Conservation (phyloP, 106 monocot species). For the Dioscorea dumetorum region DNA sequence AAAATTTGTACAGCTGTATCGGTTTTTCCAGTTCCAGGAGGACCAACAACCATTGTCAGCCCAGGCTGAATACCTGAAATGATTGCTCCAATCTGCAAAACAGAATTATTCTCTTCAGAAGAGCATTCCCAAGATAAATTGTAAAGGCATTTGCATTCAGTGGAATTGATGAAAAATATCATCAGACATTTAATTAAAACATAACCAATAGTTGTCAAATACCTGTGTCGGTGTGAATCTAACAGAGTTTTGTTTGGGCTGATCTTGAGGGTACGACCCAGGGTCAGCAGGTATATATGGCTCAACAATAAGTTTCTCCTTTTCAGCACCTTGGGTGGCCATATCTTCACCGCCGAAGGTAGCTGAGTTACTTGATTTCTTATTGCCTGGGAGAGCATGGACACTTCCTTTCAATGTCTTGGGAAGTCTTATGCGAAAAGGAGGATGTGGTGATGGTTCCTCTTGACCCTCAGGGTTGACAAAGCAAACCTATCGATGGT, state of each 20-base stretch:
- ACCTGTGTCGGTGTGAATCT: constrained; percentile 98
- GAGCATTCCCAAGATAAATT: neutral
- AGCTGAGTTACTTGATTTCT: constrained; percentile 16
- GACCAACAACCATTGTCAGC: constrained; percentile 99
- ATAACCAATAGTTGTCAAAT: constrained; percentile 2
- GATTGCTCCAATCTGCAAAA: constrained; percentile 88
- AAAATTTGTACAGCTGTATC: constrained; percentile 98
- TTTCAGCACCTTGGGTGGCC: constrained; percentile 16
- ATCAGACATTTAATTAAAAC: neutral
- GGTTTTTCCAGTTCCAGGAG: constrained; percentile 99
- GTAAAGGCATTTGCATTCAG: neutral
- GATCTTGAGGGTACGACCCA: constrained; percentile 95
- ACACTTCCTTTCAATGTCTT: constrained; percentile 50
- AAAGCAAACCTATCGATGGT: constrained; percentile 65
- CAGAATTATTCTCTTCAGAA: neutral
- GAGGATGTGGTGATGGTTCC: constrained; percentile 53
- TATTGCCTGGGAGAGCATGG: constrained; percentile 81
- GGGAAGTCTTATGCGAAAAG: constrained; percentile 77
- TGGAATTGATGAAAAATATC: neutral
- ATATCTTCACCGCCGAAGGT: constrained; percentile 12
- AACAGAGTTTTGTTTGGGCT: constrained; percentile 94
- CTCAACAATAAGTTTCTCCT: constrained; percentile 73
- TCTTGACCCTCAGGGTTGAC: constrained; percentile 48
- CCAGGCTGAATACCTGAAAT: constrained; percentile 98
- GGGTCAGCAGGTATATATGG: constrained; percentile 89